Percentiles rank a stretch among this genome's conserved stretches.
Conservation (phyloP, 2,329 filamentous ascomycete species). For the Penicillium frequentans region DNA sequence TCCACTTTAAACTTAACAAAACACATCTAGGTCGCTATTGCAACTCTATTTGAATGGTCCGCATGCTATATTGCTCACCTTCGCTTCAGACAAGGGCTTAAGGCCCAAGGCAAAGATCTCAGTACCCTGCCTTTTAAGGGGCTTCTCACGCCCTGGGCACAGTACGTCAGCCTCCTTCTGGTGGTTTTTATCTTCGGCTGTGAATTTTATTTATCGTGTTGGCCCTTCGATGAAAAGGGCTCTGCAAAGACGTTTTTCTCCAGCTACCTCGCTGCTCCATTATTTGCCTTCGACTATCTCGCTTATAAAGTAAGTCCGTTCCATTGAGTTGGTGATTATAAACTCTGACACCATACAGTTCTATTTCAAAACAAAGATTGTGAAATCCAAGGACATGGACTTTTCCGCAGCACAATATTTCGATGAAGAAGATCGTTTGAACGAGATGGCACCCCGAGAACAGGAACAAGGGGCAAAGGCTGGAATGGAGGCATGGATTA, state of each 20-base stretch:
- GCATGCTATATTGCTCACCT: slow-evolving; percentile 28
- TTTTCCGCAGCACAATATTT: slow-evolving; percentile 23
- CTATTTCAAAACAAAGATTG: slow-evolving; percentile 25
- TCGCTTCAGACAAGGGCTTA: slow-evolving; percentile 28
- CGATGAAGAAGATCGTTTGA: slow-evolving; percentile 24
- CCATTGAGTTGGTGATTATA: neutral
- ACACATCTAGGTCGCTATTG: slow-evolving; percentile 26
- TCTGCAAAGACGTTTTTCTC: slow-evolving; percentile 34
- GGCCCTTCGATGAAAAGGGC: slow-evolving; percentile 30
- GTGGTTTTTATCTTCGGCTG: slow-evolving; percentile 31
- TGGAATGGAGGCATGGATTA: slow-evolving; percentile 8
- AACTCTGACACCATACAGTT: slow-evolving; percentile 5
- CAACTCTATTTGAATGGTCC: slow-evolving; percentile 31
- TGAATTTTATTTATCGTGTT: slow-evolving; percentile 35
- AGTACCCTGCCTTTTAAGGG: slow-evolving; percentile 25
- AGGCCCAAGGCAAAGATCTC: slow-evolving; percentile 28
- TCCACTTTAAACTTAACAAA: neutral
- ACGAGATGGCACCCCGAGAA: slow-evolving; percentile 8
- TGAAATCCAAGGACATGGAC: slow-evolving; percentile 23
- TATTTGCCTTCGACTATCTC: slow-evolving; percentile 33
- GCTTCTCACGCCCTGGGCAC: slow-evolving; percentile 25
- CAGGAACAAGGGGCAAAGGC: neutral
- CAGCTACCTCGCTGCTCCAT: slow-evolving; percentile 31
- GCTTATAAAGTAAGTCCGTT: slow-evolving; percentile 22
- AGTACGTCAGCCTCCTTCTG: slow-evolving; percentile 25